Evolutionary conservation across 768 basidiomycete genomes (phyloP), one percentile per base, ranked within the genome.

Genomic region (Daedaleopsis nitida): DNA sequence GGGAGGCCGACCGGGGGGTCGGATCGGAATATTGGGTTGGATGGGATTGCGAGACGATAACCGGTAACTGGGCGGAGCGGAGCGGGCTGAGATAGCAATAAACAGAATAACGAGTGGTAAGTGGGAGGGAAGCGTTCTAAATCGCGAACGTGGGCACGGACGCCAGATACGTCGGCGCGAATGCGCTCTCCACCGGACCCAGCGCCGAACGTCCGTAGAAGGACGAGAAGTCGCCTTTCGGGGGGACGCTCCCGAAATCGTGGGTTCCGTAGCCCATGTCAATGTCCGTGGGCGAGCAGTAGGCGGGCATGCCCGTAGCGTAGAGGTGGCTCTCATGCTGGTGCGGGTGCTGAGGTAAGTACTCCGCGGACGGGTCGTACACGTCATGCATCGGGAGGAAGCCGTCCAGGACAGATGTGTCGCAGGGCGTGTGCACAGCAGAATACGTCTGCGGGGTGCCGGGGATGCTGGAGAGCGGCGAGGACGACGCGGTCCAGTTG

Each of bases 391-490:
- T 14, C 42, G 38, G 16, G n/a, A 57, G 54, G 62, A 39, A 67
- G 59, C 57, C 43, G 57, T 58, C 64, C 39, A 55, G 52, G 43
- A 51, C 37, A 14, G 62, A 44, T 42, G 51, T 52, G 43, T 62
- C 62, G 55, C 55, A 59, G 47, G 52, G 63, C 2, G 43, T 53
- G 32, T 59, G 54, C 50, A 62, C 16, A n/a, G 45, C 57, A 34
- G 64, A 50, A 52, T 65, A 67, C 16, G 51, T 50, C 43, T 66
- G 67, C 24, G 69, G 71, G 16, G 69, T 70, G 32, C 63, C 61
- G 16, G 71, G 71, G 56, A 68, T 66, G 60, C 68, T 69, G 21
- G 68, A 69, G 45, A 66, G 47, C 32, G 68, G 69, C 12, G 69
- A 69, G 23, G 70, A 60, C 5, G 56, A 48, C 37, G 55, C 54